Percentiles rank a stretch among this genome's conserved stretches.
These are phyloP conservation scores for Xylaria sp. DNA, from an alignment of 2,329 filamentous ascomycete species.

Conservation along the genomic window DNA sequence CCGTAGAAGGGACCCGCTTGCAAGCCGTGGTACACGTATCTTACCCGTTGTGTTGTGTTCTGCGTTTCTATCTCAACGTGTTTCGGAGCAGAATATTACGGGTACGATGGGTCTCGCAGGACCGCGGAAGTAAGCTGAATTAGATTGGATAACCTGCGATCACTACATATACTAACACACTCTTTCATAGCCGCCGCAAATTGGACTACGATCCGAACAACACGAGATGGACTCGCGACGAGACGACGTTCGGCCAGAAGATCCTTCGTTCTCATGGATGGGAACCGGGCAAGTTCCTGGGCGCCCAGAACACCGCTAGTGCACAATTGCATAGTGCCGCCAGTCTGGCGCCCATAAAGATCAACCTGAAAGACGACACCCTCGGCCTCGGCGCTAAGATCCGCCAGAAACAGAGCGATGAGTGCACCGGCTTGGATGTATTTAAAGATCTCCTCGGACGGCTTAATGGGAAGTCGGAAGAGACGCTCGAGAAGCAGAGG, in stretches of 20 bases:
- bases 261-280: slow-evolving; percentile 91
- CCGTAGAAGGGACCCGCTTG: slow-evolving; percentile 15
- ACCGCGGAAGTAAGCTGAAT: slow-evolving; percentile 42
- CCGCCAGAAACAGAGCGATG: slow-evolving; percentile 73
- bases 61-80: slow-evolving; percentile 5
- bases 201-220: slow-evolving; percentile 95
- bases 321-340: slow-evolving; percentile 80
- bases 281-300: slow-evolving; percentile 85
- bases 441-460: slow-evolving; percentile 88
- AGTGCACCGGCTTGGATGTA: slow-evolving; percentile 85
- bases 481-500: slow-evolving; percentile 76
- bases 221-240: slow-evolving; percentile 88
- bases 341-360: slow-evolving; percentile 86
- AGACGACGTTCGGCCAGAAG: slow-evolving; percentile 85
- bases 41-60: slow-evolving; percentile 9
- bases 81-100: slow-evolving; percentile 10
- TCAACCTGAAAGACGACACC: slow-evolving; percentile 88
- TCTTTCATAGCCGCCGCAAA: slow-evolving; percentile 63
- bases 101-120: slow-evolving; percentile 47
- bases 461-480: slow-evolving; percentile 86
- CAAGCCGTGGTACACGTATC: slow-evolving; percentile 14
- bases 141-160: neutral
- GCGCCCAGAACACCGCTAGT: slow-evolving; percentile 79
- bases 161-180: slow-evolving; percentile 22
- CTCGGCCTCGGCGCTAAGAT: slow-evolving; percentile 84